Percentiles rank a stretch among this genome's conserved stretches.
Evolutionary conservation across 1,284 basidiomycete species (phyloP).

Genomic region (Ganoderma boninense): DNA sequence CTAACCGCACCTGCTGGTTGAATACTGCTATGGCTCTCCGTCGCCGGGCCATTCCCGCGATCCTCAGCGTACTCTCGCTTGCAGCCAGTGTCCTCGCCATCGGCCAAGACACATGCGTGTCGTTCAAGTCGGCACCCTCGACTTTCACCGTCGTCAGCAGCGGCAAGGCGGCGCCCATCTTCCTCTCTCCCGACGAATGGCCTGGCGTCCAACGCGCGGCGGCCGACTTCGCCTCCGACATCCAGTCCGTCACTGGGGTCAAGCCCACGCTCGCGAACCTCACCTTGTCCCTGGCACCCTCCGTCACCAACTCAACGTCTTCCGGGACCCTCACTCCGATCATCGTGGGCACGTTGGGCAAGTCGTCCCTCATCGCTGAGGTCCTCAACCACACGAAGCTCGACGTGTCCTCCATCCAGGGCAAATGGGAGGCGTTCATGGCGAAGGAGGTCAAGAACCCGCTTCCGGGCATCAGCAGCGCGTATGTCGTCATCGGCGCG

Average conservation of each 20-base stretch:
- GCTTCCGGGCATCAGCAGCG: conserved; percentile 62
- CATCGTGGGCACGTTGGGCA: conserved; percentile 72
- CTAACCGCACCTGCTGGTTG: not conserved
- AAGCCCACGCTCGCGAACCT: conserved; percentile 58
- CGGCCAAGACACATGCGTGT: conserved; percentile 45
- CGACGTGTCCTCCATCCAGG: conserved; percentile 63
- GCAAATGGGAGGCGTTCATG: conserved; percentile 72
- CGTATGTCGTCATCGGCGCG: conserved; percentile 72
- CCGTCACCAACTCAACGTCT: conserved; percentile 25
- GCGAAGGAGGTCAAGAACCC: conserved; percentile 62
- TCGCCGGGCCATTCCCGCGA: conserved; percentile 5
- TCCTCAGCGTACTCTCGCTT: conserved; percentile 16
- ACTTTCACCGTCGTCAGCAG: conserved; percentile 53
- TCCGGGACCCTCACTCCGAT: conserved; percentile 50
- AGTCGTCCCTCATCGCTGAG: conserved; percentile 63
- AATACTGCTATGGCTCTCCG: conserved; percentile 10
- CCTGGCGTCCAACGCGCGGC: conserved; percentile 71
- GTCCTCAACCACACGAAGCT: conserved; percentile 61
- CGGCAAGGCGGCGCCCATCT: conserved; percentile 56
- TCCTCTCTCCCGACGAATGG: conserved; percentile 66
- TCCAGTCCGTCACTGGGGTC: conserved; percentile 65
- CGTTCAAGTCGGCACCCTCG: conserved; percentile 42
- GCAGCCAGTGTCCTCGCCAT: conserved; percentile 38
- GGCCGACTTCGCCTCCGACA: conserved; percentile 66
- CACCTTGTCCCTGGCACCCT: conserved; percentile 38